Percentiles rank a stretch among this genome's conserved stretches.
These are phyloP conservation scores for Leccinum incarnatum DNA, from an alignment of 768 basidiomycete species.

Conservation along the genomic window DNA sequence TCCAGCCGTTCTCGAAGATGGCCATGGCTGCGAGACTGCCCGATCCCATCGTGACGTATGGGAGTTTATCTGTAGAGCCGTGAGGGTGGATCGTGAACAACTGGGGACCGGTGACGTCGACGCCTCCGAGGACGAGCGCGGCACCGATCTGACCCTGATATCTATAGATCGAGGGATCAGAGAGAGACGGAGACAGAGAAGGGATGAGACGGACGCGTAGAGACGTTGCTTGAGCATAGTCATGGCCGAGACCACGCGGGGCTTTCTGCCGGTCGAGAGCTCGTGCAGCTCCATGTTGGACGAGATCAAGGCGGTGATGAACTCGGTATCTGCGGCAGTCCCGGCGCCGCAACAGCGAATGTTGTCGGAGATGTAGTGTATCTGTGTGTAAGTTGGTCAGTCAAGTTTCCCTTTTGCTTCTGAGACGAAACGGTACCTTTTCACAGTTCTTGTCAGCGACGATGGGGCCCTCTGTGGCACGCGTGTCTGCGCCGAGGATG, in stretches of 20 bases:
- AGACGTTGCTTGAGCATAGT: conserved; percentile 98
- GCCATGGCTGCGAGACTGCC: conserved; percentile 98
- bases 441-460: conserved; percentile 99
- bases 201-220: conserved; percentile 55
- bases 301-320: conserved; percentile 90
- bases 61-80: conserved; percentile 97
- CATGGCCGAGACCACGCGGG: conserved; percentile 96
- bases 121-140: conserved; percentile 93
- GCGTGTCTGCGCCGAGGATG: conserved; percentile 92
- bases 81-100: conserved; percentile 96
- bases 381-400: conserved; percentile 46
- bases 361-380: conserved; percentile 93
- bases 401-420: not conserved
- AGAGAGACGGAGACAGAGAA: not conserved
- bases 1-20: conserved; percentile 89
- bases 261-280: conserved; percentile 86
- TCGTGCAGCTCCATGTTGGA: conserved; percentile 94
- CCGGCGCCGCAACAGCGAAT: conserved; percentile 99
- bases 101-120: conserved; percentile 91
- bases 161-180: conserved; percentile 38
- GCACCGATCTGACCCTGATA: conserved; percentile 95
- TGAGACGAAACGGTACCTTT: conserved; percentile 59
- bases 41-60: conserved; percentile 98
- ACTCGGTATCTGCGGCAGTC: conserved; percentile 98
- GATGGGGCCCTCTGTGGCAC: conserved; percentile 91